Conservation (phyloP, 345 rosid genomes). For the Cochlearia excelsa region DNA sequence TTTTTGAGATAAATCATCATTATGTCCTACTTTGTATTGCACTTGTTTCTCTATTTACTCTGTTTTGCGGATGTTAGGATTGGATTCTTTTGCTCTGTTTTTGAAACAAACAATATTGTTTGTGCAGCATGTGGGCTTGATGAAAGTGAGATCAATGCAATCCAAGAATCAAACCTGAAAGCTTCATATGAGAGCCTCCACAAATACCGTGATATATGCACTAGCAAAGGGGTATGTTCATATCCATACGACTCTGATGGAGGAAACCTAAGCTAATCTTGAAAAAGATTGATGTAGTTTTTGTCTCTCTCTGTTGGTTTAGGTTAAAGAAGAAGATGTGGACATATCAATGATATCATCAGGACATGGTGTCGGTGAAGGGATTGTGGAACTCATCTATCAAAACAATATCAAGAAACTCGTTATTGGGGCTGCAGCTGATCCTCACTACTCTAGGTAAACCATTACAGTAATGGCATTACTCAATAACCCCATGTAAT, state of each 20-base stretch:
- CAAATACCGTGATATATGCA: conserved; percentile 51
- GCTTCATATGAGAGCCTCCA: conserved; percentile 44
- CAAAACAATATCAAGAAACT: conserved; percentile 54
- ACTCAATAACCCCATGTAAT: neutral
- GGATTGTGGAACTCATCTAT: conserved; percentile 58
- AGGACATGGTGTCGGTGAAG: conserved; percentile 47
- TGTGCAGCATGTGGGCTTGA: conserved; percentile 37
- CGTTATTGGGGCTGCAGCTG: conserved; percentile 89
- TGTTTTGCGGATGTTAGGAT: neutral
- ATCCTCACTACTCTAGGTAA: conserved; percentile 59
- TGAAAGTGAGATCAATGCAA: conserved; percentile 51
- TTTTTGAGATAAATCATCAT: too few relatives aligned
- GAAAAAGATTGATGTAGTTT: neutral
- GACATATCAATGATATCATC: conserved; percentile 38
- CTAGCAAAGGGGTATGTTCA: conserved; percentile 51
- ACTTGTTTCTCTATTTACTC: neutral
- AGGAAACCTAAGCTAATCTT: neutral
- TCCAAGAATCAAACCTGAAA: conserved; percentile 48
- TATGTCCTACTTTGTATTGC: neutral
- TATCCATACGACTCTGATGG: too few relatives aligned
- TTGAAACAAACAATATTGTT: conserved; percentile 8
- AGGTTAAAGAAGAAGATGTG: conserved; percentile 61
- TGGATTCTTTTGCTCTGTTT: conserved; percentile 10
- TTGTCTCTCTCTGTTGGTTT: neutral
- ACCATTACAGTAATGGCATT: too few relatives aligned